Evolutionary conservation across 495 filamentous ascomycete genomes (phyloP), one percentile per base, ranked within the genome.

Genomic region (Aspergillus conjunctus): DNA sequence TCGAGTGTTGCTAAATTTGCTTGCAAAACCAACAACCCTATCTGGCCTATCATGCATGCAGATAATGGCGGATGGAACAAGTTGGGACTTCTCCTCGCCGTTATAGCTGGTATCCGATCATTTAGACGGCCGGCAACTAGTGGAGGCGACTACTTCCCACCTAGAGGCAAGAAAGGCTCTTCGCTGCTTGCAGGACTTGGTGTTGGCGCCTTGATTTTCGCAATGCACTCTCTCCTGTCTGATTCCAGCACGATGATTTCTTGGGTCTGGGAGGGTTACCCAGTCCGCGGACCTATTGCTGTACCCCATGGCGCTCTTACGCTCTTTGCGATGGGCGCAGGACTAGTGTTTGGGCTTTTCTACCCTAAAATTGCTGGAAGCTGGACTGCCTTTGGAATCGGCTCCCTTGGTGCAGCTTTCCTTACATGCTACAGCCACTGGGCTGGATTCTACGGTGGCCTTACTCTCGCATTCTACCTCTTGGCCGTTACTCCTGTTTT

Each of bases 181-280:
- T 79, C 87, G 0, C 57, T 89, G 33, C 79, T 95, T 46, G 83
- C 92, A 45, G 88, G 85, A 26, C 59, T 96, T 54, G 91, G 95
- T 51, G 74, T 97, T 54, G 92, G 82, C 39, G 95, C 91, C 54
- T 70, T 97, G 18, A 79, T 97, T 66, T 99, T 98, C 65, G 91
- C 82, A n/a, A 79, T 98, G 68, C 93, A 97, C 68, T 97, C 92
- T 2, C 82, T 98, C 14, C 81, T 99, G 26, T 96, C 94, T 0
- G 95, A 99, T 70, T 97, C 93, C 0, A 97, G 94, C 76, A 99
- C 95, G 32, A 98, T 98, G 92, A 97, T 98, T 60, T 81, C 91
- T 22, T 99, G 95, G 95, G 91, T 90, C n/a, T 99, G 95, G 95
- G 92, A 97, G 61, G 95, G 95, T 17, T 98, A 90, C 66, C 95